These are phyloP conservation scores for Noccaea caerulescens DNA, from an alignment of 345 rosid genomes.

Conservation along the genomic window DNA sequence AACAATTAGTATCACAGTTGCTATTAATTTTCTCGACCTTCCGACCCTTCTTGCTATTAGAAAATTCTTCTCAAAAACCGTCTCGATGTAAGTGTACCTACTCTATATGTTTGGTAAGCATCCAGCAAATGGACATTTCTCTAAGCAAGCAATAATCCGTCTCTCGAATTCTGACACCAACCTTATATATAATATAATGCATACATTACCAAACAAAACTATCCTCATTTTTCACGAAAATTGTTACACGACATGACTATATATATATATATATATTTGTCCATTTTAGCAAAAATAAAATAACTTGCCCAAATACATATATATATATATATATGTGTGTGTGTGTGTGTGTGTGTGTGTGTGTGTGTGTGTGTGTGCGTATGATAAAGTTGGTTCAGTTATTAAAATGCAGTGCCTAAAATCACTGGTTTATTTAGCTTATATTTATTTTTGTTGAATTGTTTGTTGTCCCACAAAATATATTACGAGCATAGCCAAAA, in stretches of 20 bases:
- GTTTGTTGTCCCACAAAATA: neutral
- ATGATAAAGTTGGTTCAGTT: neutral
- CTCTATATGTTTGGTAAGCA: too few species aligned
- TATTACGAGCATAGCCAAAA: neutral
- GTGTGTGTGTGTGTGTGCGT: too few species aligned
- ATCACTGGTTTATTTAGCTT: neutral
- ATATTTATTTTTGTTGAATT: neutral
- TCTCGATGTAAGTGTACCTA: too few species aligned
- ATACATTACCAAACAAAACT: conserved; percentile 13
- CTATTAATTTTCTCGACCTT: too few species aligned
- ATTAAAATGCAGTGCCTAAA: neutral
- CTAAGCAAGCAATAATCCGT: too few species aligned
- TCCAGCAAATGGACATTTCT: too few species aligned
- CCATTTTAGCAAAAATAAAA: neutral
- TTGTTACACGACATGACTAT: neutral
- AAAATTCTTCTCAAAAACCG: too few species aligned
- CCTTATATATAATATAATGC: neutral
- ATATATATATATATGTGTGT: neutral
- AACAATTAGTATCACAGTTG: too few species aligned
- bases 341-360: too few species aligned
- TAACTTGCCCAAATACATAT: neutral
- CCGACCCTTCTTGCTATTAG: too few species aligned
- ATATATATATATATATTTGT: neutral
- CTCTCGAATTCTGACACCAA: too few species aligned
- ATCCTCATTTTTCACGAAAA: neutral